These are phyloP conservation scores for Colletotrichum somersetense DNA, from an alignment of 2,329 filamentous ascomycete species.

Conservation along the genomic window DNA sequence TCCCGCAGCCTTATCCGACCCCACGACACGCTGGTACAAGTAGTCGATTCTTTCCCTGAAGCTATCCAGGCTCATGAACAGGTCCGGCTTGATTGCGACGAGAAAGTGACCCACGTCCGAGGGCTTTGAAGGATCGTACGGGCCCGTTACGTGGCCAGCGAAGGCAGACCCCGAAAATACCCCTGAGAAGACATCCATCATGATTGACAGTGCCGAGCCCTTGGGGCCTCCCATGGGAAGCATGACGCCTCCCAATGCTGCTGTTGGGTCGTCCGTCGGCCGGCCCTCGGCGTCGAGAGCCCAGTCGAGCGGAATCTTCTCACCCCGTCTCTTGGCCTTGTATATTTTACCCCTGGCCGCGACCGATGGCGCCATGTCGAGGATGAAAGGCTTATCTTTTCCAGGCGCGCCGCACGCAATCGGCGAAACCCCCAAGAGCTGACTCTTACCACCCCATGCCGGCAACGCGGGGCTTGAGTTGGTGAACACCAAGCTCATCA, in stretches of 20 bases:
- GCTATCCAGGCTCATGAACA: slow-evolving; percentile 78
- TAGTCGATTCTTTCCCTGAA: slow-evolving; percentile 73
- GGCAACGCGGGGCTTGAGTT: slow-evolving; percentile 80
- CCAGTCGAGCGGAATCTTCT: slow-evolving; percentile 80
- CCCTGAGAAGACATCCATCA: slow-evolving; percentile 92
- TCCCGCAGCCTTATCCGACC: slow-evolving; percentile 65
- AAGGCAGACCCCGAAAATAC: slow-evolving; percentile 83
- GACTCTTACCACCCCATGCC: slow-evolving; percentile 75
- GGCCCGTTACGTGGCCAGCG: slow-evolving; percentile 80
- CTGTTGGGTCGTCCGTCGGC: slow-evolving; percentile 77
- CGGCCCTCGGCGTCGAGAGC: slow-evolving; percentile 78
- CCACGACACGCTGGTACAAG: slow-evolving; percentile 66
- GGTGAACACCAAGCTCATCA: slow-evolving; percentile 79
- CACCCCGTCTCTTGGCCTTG: slow-evolving; percentile 75
- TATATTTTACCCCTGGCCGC: slow-evolving; percentile 80
- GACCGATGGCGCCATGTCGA: slow-evolving; percentile 81
- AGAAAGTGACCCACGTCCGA: slow-evolving; percentile 83
- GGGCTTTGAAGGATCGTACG: slow-evolving; percentile 77
- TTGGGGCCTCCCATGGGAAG: slow-evolving; percentile 88
- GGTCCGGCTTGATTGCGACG: slow-evolving; percentile 78
- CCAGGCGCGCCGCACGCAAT: slow-evolving; percentile 83
- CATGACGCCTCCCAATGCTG: slow-evolving; percentile 83
- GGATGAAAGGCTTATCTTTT: slow-evolving; percentile 71
- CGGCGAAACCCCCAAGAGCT: slow-evolving; percentile 80
- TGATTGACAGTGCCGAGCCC: slow-evolving; percentile 80